phyloP scores from a whole-genome alignment of 2,329 filamentous ascomycete species.

The Penicillium sp. region DNA sequence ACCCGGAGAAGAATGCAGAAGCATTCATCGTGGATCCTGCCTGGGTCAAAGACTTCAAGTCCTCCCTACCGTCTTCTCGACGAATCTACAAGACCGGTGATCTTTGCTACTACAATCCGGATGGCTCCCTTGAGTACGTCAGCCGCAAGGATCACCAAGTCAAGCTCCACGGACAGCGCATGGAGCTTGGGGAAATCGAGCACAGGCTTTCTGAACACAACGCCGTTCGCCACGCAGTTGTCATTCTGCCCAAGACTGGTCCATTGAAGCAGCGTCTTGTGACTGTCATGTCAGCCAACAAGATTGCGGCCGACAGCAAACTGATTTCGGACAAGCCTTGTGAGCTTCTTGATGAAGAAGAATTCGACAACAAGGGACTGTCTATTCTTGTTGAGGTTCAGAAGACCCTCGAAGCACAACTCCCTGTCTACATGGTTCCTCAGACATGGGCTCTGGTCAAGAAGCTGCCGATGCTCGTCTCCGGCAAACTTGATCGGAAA shows the following conservation, averaged over 20 bases:
- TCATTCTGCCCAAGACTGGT: constrained; percentile 48
- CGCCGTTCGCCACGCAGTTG: constrained; percentile 44
- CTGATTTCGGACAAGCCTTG: constrained; percentile 34
- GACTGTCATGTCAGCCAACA: constrained; percentile 45
- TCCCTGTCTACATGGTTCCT: constrained; percentile 51
- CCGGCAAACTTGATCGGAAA: constrained; percentile 43
- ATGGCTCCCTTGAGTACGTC: constrained; percentile 43
- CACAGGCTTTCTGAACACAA: constrained; percentile 37
- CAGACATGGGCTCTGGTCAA: constrained; percentile 43
- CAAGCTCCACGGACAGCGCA: constrained; percentile 66
- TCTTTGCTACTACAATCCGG: constrained; percentile 34
- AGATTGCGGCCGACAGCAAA: constrained; percentile 24
- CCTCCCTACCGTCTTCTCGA: constrained; percentile 9
- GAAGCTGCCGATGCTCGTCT: constrained; percentile 44
- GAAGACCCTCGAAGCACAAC: constrained; percentile 44
- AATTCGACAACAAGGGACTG: constrained; percentile 27
- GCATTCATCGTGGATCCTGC: constrained; percentile 33
- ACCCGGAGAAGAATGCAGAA: constrained; percentile 37
- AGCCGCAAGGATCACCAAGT: constrained; percentile 68
- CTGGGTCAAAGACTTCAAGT: constrained; percentile 28
- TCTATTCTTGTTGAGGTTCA: constrained; percentile 35
- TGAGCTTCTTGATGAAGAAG: constrained; percentile 33
- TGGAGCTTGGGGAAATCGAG: constrained; percentile 60
- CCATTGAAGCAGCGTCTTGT: constrained; percentile 49
- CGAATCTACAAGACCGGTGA: constrained; percentile 37